Percentiles rank a stretch among this genome's conserved stretches.
These are phyloP conservation scores for Deinandra increscens DNA, from an alignment of 129 eudicot genomes.

Conservation along the genomic window DNA sequence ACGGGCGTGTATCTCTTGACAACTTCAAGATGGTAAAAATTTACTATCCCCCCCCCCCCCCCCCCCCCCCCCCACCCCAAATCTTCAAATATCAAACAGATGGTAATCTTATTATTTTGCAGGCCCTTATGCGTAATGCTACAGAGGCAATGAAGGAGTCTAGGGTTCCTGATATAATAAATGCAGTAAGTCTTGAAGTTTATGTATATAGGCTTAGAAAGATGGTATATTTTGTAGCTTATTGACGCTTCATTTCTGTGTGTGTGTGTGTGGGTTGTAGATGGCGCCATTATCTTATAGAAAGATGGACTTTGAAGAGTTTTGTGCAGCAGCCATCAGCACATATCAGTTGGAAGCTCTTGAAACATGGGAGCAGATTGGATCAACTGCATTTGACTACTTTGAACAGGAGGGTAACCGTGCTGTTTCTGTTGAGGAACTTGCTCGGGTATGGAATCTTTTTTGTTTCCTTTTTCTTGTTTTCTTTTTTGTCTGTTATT, in stretches of 20 bases:
- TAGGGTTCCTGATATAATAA: constrained; percentile 63
- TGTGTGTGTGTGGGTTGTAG: constrained; percentile 14
- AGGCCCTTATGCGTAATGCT: constrained; percentile 64
- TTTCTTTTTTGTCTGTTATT: not conserved
- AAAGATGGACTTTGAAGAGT: constrained; percentile 70
- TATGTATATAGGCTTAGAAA: not conserved
- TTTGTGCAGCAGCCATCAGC: constrained; percentile 68
- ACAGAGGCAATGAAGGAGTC: constrained; percentile 81
- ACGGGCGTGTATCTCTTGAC: constrained; percentile 84
- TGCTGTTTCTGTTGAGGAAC: constrained; percentile 9
- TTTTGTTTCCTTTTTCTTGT: too few species aligned
- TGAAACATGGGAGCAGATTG: constrained; percentile 61
- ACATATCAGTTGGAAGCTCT: constrained; percentile 61
- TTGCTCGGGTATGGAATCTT: constrained; percentile 10
- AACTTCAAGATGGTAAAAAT: constrained; percentile 69
- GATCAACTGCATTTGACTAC: constrained; percentile 42
- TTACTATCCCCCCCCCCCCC: not conserved
- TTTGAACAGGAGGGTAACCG: constrained; percentile 17
- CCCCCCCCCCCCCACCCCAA: not conserved
- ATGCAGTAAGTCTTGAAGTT: constrained; percentile 41
- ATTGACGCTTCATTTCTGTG: not conserved
- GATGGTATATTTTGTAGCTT: not conserved
- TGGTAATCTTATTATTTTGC: constrained; percentile 14
- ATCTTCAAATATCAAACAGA: not conserved
- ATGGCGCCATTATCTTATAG: constrained; percentile 61